Base-by-base conservation (phyloP, 1,139 yeast species). In the Waltiozyma sp. region DNA sequence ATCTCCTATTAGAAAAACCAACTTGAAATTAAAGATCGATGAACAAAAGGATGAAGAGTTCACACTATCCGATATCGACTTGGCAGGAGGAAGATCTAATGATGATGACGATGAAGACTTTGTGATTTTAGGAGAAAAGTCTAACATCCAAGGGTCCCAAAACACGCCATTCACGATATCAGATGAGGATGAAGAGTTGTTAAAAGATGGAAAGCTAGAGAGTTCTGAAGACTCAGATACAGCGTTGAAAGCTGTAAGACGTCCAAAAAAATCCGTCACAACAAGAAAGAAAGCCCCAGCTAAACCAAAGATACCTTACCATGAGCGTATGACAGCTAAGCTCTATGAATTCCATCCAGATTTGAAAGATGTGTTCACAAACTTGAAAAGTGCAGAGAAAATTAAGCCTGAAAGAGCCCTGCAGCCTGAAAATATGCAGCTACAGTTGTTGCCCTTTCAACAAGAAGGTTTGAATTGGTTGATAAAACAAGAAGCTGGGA, bases 391-490 rank as follows among this genome's bases (percentile, higher is more conserved):
- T 2, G 61, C 72, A 4, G 73, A 75, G 2, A 58, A 59, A 15
- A 74, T 79, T 19, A 66, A 63, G 19, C 77, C 79, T 0, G 76
- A 72, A 47, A 66, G 81, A 45, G 82, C 89, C 0, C 67, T 64
- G 9, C 96, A 89, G 55, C 98, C 98, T 0, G 72, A 66, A 1
- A 89, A 86, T 4, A 75, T 91, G 83, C 73, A 74, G 1, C 72
- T 88, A 39, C 72, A 71, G 36, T 64, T 91, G 38, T 66, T 91
- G 38, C 97, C 97, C 0, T 91, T 93, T 61, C 99, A 91, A 62
- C 68, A 77, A 15, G 99, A 91, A 65, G 98, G 98, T 23, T 68
- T 91, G 41, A 75, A 84, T 56, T 91, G 99, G 99, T 70, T 91
- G 46, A 54, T 75, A 18, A 71, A 76, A 43, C 97, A 91, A 63